Evolutionary conservation across 176 grass and related monocot genomes (phyloP).

Genomic region (Paspalum notatum): DNA sequence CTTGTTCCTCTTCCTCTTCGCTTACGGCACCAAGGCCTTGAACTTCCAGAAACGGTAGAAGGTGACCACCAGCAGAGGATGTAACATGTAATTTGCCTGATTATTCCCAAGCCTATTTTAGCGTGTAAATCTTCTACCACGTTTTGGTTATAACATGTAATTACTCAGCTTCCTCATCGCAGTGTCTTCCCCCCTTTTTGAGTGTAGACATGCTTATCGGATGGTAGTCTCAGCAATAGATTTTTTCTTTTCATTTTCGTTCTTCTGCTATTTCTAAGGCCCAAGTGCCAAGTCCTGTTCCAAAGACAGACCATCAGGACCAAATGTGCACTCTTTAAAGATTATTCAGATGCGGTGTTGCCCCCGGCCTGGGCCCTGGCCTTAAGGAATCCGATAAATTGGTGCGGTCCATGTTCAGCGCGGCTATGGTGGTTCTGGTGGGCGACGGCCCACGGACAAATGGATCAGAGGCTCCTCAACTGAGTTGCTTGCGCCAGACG

Average conservation of each 20-base stretch:
- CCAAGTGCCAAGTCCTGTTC: neutral
- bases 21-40: conserved; percentile 59
- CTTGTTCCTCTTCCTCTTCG: conserved; percentile 65
- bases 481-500: too few species aligned
- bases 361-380: too few species aligned
- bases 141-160: neutral
- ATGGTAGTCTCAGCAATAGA: neutral
- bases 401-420: too few species aligned
- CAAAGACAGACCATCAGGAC: too few species aligned
- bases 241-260: too few species aligned
- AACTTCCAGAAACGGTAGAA: conserved; percentile 75
- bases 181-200: too few species aligned
- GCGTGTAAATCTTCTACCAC: neutral
- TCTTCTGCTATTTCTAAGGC: neutral
- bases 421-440: too few species aligned
- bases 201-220: neutral
- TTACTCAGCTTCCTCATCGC: neutral
- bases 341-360: too few species aligned
- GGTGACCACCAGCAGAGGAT: neutral
- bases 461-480: too few species aligned
- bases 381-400: too few species aligned
- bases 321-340: too few species aligned
- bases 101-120: neutral
- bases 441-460: too few species aligned
- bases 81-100: neutral